Conservation (phyloP, 768 basidiomycete genomes). For the Boletus coccyginus region DNA sequence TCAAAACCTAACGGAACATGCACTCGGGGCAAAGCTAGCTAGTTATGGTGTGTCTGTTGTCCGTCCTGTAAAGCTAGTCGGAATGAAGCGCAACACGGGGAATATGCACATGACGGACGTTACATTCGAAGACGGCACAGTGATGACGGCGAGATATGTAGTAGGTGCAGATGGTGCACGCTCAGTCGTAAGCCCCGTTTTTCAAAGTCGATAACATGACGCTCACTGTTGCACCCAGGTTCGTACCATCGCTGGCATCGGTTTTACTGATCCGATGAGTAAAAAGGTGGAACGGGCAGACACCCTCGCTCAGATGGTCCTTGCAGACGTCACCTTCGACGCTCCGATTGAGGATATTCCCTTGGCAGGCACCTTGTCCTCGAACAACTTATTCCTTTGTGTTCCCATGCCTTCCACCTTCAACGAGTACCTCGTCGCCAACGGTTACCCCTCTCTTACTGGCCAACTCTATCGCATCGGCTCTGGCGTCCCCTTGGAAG, state of each 20-base stretch:
- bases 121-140: conserved; percentile 44
- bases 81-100: conserved; percentile 31
- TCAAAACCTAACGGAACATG: conserved; percentile 45
- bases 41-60: conserved; percentile 33
- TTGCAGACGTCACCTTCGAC: conserved; percentile 21
- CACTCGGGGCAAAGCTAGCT: conserved; percentile 35
- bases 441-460: conserved; percentile 5
- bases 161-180: conserved; percentile 52
- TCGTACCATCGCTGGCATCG: conserved; percentile 41
- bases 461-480: conserved; percentile 39
- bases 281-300: conserved; percentile 22
- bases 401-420: conserved; percentile 13
- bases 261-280: conserved; percentile 44
- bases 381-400: conserved; percentile 14
- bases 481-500: conserved; percentile 36
- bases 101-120: conserved; percentile 37
- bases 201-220: background rate
- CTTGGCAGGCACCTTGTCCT: background rate
- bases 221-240: conserved; percentile 31
- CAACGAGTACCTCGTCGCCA: conserved; percentile 16
- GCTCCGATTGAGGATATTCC: background rate
- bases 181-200: conserved; percentile 37
- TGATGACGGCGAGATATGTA: conserved; percentile 44
- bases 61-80: conserved; percentile 39
- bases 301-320: conserved; percentile 32